Evolutionary conservation across 179 eudicot genomes (phyloP).

Genomic region (Beta lomatogona): DNA sequence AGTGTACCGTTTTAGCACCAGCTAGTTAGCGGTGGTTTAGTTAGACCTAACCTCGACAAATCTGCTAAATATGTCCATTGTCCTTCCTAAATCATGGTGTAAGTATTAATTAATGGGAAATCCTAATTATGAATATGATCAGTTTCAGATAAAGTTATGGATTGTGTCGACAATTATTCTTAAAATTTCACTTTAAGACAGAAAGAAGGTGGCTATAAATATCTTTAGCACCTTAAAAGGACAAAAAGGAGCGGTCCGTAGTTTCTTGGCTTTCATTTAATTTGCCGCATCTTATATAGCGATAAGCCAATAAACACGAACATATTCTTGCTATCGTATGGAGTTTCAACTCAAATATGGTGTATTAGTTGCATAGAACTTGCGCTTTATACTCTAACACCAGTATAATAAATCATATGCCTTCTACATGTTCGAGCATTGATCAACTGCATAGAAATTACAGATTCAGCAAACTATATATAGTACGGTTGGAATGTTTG

Average conservation of each 20-base stretch:
- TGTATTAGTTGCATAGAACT: background rate
- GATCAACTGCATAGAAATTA: too few relatives aligned
- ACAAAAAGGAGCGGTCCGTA: conserved; percentile 32
- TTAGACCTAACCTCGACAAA: conserved; percentile 23
- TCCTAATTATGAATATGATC: conserved; percentile 12
- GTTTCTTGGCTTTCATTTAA: conserved; percentile 5
- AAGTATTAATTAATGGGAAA: background rate
- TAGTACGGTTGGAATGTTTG: too few relatives aligned
- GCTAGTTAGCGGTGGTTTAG: conserved; percentile 22
- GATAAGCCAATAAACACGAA: conserved; percentile 2
- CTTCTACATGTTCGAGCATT: too few relatives aligned
- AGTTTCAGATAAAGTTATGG: conserved; percentile 17
- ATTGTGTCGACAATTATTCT: conserved; percentile 16
- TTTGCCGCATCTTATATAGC: conserved; percentile 7
- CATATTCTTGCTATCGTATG: conserved; percentile 24
- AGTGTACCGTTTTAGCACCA: background rate
- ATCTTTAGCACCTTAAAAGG: conserved; percentile 18
- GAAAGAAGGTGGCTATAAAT: background rate
- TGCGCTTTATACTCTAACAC: too few relatives aligned
- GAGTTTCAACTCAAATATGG: too few relatives aligned
- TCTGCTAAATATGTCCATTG: conserved; percentile 10
- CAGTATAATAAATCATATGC: too few relatives aligned
- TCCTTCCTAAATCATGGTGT: conserved; percentile 2
- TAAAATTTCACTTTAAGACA: conserved; percentile 1
- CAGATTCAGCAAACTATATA: too few relatives aligned